Conservation (phyloP, 2,329 filamentous ascomycete genomes). For the Coleophoma crateriformis region DNA sequence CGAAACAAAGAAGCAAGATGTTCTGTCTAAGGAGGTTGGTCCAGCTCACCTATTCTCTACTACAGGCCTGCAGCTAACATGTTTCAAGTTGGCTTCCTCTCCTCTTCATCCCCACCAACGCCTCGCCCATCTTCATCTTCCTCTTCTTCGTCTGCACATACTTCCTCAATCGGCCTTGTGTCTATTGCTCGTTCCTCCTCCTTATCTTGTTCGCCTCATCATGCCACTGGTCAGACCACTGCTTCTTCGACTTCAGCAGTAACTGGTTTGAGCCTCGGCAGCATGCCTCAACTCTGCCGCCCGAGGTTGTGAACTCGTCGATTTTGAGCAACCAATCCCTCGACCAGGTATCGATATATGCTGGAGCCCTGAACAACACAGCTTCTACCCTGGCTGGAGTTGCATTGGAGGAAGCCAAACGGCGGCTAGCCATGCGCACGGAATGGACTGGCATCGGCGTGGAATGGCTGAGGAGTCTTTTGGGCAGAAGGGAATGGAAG, state of each 20-base stretch:
- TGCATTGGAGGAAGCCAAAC: slow-evolving; percentile 55
- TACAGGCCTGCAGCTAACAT: slow-evolving; percentile 10
- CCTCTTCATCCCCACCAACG: slow-evolving; percentile 83
- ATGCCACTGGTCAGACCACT: slow-evolving; percentile 83
- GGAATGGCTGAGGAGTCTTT: slow-evolving; percentile 78
- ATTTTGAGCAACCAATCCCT: slow-evolving; percentile 21
- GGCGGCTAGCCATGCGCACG: slow-evolving; percentile 41
- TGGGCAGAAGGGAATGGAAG: slow-evolving; percentile 82
- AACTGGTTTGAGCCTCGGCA: slow-evolving; percentile 88
- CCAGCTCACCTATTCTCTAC: neutral
- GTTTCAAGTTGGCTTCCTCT: slow-evolving; percentile 70
- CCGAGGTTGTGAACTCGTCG: slow-evolving; percentile 19
- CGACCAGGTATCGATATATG: slow-evolving; percentile 28
- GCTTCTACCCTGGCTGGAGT: slow-evolving; percentile 61
- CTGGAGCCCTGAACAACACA: slow-evolving; percentile 58
- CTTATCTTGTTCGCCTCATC: slow-evolving; percentile 90
- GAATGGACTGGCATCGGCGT: slow-evolving; percentile 75
- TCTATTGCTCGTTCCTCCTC: slow-evolving; percentile 95
- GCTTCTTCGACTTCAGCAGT: slow-evolving; percentile 85
- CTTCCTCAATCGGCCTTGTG: slow-evolving; percentile 91
- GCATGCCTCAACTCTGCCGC: slow-evolving; percentile 9
- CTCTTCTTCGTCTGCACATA: slow-evolving; percentile 91
- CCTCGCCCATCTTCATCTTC: slow-evolving; percentile 79
- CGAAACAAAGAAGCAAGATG: slow-evolving; percentile 34
- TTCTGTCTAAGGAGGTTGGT: slow-evolving; percentile 57